phyloP scores from a whole-genome alignment of 768 basidiomycete genomes.

The Leccinum broughii region DNA sequence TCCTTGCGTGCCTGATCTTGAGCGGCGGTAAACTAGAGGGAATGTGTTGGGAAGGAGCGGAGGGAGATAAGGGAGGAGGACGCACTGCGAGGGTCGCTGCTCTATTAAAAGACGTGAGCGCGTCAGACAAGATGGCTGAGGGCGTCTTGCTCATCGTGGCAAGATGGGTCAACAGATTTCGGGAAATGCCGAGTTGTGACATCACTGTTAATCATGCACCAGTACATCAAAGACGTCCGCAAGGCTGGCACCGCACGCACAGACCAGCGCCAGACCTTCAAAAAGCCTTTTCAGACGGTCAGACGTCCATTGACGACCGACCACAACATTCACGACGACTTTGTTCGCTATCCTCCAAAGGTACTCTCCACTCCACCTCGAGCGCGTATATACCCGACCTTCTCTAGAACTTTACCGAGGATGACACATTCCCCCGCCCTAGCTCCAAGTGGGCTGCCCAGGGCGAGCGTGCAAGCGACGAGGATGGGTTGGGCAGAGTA shows the following conservation, averaged over 20 bases:
- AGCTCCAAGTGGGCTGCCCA: constrained; percentile 25
- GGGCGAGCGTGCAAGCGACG: constrained; percentile 2
- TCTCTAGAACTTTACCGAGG: constrained; percentile 13
- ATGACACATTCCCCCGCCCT: constrained; percentile 7
- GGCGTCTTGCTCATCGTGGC: constrained; percentile 35
- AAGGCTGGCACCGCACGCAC: constrained; percentile 12
- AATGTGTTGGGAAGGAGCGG: constrained; percentile 1
- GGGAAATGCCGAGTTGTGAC: constrained; percentile 21
- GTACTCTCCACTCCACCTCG: constrained; percentile 8
- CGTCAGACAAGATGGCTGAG: constrained; percentile 41
- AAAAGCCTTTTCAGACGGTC: constrained; percentile 33
- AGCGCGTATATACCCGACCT: not conserved
- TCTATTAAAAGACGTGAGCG: constrained; percentile 42
- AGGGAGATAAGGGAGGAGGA: constrained; percentile 1
- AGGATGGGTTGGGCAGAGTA: constrained; percentile 20
- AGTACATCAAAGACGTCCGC: constrained; percentile 5
- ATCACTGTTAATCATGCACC: not conserved
- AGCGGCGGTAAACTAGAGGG: constrained; percentile 49
- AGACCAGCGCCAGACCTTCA: constrained; percentile 23
- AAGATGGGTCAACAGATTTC: constrained; percentile 18
- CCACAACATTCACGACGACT: constrained; percentile 39
- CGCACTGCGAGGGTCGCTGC: constrained; percentile 43
- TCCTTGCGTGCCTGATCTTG: constrained; percentile 59
- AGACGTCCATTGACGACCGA: constrained; percentile 25
- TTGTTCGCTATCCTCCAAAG: constrained; percentile 30